Evolutionary conservation across 1,139 yeast species (phyloP), one percentile per base, ranked within the genome.

Genomic region (Nakaseomyces delphensis): DNA sequence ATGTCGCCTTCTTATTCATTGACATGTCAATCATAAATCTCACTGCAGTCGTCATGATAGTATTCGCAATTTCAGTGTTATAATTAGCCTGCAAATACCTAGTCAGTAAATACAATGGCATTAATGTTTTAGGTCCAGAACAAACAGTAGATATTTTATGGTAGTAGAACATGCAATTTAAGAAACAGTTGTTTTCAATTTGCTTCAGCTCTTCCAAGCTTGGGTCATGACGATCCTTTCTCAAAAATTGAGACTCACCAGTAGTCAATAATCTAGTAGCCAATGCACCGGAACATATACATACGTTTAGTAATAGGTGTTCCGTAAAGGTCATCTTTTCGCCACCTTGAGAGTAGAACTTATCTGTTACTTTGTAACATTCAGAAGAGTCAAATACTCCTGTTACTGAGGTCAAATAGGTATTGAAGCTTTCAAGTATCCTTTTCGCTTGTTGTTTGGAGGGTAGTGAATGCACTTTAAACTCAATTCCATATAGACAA

Each of bases 11-110:
- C 33, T 43, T 42, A 31, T 55, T 50, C 18, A 55, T 43, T 9
- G 52, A 52, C 44, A 54, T 40, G 27, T 55, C 57, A 11, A 53
- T 46, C 1, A 56, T 60, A 44, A 51, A 56, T 33, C 55, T 45
- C 7, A 56, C 49, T 7, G 60, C 60, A 1, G 54, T 52, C 9
- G 48, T 38, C 18, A 55, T 45, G 7, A 55, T 47, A 25, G 49
- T 51, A 20, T 48, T 47, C 1, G 60, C 54, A 4, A 55, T 36
- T 23, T 56, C 59, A 5, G 48, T 44, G 21, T 52, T 51, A n/a
- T 48, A 38, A 28, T 49, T 49, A 19, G 46, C 45, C 24, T 48
- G 50, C 7, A 57, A 39, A 40, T 58, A 54, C 11, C 47, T 44
- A 25, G 48, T 48, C 15, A 57, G 43, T 27, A 58, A 36, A 7